Base-by-base conservation (phyloP, 2,329 filamentous ascomycete species). In the Hortaea werneckii region DNA sequence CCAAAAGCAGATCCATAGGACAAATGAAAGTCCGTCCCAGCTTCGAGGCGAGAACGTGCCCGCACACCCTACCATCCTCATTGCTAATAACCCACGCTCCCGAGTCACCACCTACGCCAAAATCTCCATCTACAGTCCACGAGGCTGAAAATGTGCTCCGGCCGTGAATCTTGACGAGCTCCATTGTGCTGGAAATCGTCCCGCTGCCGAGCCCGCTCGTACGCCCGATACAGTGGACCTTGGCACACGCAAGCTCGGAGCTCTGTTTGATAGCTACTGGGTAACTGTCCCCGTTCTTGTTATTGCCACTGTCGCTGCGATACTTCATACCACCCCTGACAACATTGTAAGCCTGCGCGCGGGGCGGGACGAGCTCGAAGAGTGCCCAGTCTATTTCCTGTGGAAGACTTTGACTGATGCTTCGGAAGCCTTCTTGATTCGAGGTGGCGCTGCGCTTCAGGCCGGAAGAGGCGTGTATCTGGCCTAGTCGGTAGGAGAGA, bases 301-400 rank as follows among this genome's bases (percentile, higher is more conserved):
- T n/a, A 9, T 35, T 35, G 32, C 9, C 8, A n/a, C 8, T 35
- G 32, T 35, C 4, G 34, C 52, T 42, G 47, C 64, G 65, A 47
- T 62, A 71, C 41, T 66, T 65, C 29, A 58, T 61, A 37, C 67
- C 72, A 27, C 69, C 73, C 50, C 78, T 78, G 20, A 95, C 82
- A 8, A 78, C 66, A 56, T 95, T 95, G 48, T 79, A 76, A 0
- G 76, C 71, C 3, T 90, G 85, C 10, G 82, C 69, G 1, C 90
- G 79, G 8, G 82, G 76, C 4, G 82, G 73, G 8, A 83, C 72
- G 52, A 96, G 86, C 54, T 85, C 80, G 56, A 96, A 88, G 2
- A 96, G 71, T 0, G 89, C 88, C 90, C 90, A 96, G 64, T 96
- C 90, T 39, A 96, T 88, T 64, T 96, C 90, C 62, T 95, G 90